Base-by-base conservation (phyloP, 495 filamentous ascomycete species). In the Echria macrotheca region DNA sequence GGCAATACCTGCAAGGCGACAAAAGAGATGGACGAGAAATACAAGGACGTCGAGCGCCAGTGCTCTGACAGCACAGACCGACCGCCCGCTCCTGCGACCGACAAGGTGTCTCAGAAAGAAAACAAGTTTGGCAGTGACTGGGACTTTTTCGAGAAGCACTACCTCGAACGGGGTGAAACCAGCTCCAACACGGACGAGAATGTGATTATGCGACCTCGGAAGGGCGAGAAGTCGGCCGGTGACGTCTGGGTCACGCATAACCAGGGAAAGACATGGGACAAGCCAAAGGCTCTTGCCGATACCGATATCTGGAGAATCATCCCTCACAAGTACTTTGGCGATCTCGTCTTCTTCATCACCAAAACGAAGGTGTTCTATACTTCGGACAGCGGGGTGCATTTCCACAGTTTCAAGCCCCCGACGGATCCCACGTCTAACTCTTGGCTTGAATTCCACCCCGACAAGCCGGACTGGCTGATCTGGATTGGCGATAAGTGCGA, bases 231-330 rank as follows among this genome's bases (percentile, higher is more conserved):
- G 4, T 41, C 45, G 18, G 21, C 38, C 31, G 64, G 76, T 7
- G 72, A 84, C 43, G 73, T 93, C 32, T 86, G 71, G 51, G 68
- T 94, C 29, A 85, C 84, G 0, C 79, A 82, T 53, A 81, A 97
- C 58, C 90, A 95, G 55, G 94, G 91, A 57, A 89, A 90, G 71
- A 82, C 61, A 2, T 99, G 89, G 91, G 48, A 69, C 9, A 56
- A 61, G 36, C 58, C 65, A 5, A 68, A 82, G 25, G 73, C 76
- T 39, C 75, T 85, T 3, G 70, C 82, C 48, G 77, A 75, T 35
- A 74, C 85, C 44, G 72, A 81, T 11, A 77, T 97, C 41, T 62
- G 72, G 14, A 69, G 63, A 32, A 85, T 97, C 55, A 75, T 83
- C 49, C 85, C 82, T 5, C 86, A 97, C 65, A 69, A 69, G 21